Evolutionary conservation across 2,329 filamentous ascomycete species (phyloP), one percentile per base, ranked within the genome.

Genomic region (Ilyonectria robusta): DNA sequence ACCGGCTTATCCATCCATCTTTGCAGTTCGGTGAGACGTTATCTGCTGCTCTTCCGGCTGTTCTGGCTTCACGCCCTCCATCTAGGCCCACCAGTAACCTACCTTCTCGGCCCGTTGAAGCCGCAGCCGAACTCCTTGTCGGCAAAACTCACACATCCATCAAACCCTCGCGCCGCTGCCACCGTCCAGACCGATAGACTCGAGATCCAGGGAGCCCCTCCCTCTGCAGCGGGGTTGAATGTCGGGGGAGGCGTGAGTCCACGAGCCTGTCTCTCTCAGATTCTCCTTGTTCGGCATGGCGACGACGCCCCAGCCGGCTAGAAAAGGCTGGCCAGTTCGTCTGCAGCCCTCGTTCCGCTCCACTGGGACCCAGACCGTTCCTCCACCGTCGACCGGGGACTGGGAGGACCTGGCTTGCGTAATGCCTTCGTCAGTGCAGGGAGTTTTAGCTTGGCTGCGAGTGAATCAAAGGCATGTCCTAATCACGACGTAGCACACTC

Each of bases 331-430:
- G 47, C 65, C 60, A 62, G 66, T 66, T 40, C 31, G 50, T 53
- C 21, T 23, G 21, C 33, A 47, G 17, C 26, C 46, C 46, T 66
- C 60, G 65, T 63, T 68, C 69, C 69, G 67, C 70, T 62, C 65
- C 70, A 37, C 64, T 54, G 69, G 60, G 73, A 72, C 68, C 64
- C 69, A 73, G 73, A 68, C 68, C 63, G 67, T 70, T 71, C 71
- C 72, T 72, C 64, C 60, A 69, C 62, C 50, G 53, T 42, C 26
- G 29, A 37, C 62, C 35, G 42, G 51, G 62, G 42, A 33, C 46
- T 40, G 35, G 26, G 17, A 11, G 31, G 9, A 15, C 50, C 64
- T 58, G 57, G 72, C 72, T 74, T 74, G 72, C 72, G 72, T 74
- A 74, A 74, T 72, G 56, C 56, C 37, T 54, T 61, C 53, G 61